These are phyloP conservation scores for Sporothrix schenckii DNA, from an alignment of 2,329 filamentous ascomycete species.

Conservation along the genomic window DNA sequence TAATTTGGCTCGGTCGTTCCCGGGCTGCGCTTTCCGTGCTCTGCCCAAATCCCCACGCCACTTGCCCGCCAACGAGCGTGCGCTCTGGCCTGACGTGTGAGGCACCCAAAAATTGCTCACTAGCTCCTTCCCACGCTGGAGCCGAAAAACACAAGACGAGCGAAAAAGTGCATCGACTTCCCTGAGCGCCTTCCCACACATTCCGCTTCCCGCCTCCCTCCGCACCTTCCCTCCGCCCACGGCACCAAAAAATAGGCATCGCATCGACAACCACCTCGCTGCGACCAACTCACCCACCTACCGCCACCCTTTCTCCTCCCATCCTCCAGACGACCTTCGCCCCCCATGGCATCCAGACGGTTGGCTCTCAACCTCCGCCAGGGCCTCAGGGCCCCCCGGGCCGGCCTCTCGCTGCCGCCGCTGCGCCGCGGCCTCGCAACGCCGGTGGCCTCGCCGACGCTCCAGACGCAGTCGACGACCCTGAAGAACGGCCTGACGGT, in stretches of 20 bases:
- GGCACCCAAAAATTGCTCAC: slow-evolving; percentile 33
- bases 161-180: slow-evolving; percentile 33
- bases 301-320: background rate
- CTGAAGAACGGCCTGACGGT: slow-evolving; percentile 98
- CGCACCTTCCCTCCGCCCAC: slow-evolving; percentile 12
- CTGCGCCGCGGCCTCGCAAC: slow-evolving; percentile 88
- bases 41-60: slow-evolving; percentile 13
- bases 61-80: background rate
- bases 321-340: background rate
- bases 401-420: slow-evolving; percentile 77
- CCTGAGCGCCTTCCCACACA: slow-evolving; percentile 21
- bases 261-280: slow-evolving; percentile 10
- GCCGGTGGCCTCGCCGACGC: slow-evolving; percentile 63
- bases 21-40: slow-evolving; percentile 28
- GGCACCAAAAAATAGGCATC: slow-evolving; percentile 8
- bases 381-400: slow-evolving; percentile 79
- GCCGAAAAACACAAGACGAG: slow-evolving; percentile 33
- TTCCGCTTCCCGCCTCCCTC: slow-evolving; percentile 39
- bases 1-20: slow-evolving; percentile 36
- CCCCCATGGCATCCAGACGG: slow-evolving; percentile 91
- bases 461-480: slow-evolving; percentile 94
- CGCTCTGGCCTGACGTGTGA: slow-evolving; percentile 33
- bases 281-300: slow-evolving; percentile 49
- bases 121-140: slow-evolving; percentile 32
- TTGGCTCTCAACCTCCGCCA: slow-evolving; percentile 92